These are phyloP conservation scores for Cyberlindnera subsufficiens DNA, from an alignment of 805 yeast species.

Conservation along the genomic window DNA sequence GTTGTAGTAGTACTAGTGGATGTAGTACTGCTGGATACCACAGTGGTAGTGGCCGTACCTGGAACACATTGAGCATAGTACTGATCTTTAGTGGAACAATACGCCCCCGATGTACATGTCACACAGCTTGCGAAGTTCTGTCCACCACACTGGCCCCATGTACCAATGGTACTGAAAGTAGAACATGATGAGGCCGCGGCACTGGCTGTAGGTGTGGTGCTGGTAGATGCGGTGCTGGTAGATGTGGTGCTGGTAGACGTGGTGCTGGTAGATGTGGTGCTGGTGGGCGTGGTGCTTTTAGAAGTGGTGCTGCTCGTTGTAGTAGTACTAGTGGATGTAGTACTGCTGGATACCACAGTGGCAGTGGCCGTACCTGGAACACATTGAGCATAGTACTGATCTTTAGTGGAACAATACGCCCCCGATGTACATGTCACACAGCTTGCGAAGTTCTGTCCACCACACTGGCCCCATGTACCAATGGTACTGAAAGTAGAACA, in stretches of 20 bases:
- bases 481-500: not conserved
- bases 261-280: not conserved
- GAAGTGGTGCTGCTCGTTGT: not conserved
- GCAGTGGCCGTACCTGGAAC: conserved; percentile 8
- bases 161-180: not conserved
- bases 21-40: not conserved
- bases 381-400: conserved; percentile 15
- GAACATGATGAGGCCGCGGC: not conserved
- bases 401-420: conserved; percentile 6
- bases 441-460: conserved; percentile 11
- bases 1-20: not conserved
- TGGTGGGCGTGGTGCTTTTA: not conserved
- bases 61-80: conserved; percentile 15
- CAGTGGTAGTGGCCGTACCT: conserved; percentile 7
- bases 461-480: conserved; percentile 12
- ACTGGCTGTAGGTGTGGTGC: not conserved
- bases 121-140: conserved; percentile 5
- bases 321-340: not conserved
- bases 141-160: conserved; percentile 17
- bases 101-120: conserved; percentile 9
- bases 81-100: conserved; percentile 8
- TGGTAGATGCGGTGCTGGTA: not conserved
- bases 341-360: no score
- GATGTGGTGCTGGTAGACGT: not conserved
- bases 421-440: conserved; percentile 11